Conservation (phyloP, 352 stramenopile species). For the Globisporangium megalacanthum region DNA sequence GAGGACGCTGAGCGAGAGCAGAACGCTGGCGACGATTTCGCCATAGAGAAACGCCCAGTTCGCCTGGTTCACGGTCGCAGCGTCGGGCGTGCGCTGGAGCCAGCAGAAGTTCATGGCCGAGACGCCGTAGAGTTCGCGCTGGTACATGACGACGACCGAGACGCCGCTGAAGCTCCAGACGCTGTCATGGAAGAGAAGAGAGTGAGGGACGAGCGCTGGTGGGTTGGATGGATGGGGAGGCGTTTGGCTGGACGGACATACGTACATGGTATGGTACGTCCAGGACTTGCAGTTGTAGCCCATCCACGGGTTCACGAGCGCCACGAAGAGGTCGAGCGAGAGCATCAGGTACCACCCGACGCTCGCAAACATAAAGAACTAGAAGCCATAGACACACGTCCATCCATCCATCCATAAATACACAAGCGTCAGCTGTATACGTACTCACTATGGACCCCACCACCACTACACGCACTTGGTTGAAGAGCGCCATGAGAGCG, state of each 20-base stretch:
- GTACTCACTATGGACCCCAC: not conserved
- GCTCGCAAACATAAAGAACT: conserved; percentile 74
- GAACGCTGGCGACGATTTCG: conserved; percentile 40
- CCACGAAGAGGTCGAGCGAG: conserved; percentile 74
- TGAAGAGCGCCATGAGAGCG: conserved; percentile 51
- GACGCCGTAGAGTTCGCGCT: conserved; percentile 52
- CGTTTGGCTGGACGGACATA: conserved; percentile 18
- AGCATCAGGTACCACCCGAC: conserved; percentile 84
- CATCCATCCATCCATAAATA: not conserved
- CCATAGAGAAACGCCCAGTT: conserved; percentile 70
- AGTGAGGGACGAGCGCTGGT: not conserved
- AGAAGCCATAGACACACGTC: not conserved
- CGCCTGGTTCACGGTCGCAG: conserved; percentile 40
- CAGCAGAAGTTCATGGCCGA: conserved; percentile 77
- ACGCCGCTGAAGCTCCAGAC: conserved; percentile 70
- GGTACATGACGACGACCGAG: conserved; percentile 53
- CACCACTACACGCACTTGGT: conserved; percentile 32
- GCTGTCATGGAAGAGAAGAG: conserved; percentile 16
- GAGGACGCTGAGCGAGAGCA: conserved; percentile 61
- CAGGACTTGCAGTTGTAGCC: conserved; percentile 83
- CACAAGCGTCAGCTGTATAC: not conserved
- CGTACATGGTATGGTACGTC: conserved; percentile 79
- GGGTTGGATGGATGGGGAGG: too few relatives aligned
- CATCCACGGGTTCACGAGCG: conserved; percentile 86
- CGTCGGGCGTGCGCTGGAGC: conserved; percentile 45